phyloP scores from a whole-genome alignment of 2,329 filamentous ascomycete species.

The Trichoderma asperellum region DNA sequence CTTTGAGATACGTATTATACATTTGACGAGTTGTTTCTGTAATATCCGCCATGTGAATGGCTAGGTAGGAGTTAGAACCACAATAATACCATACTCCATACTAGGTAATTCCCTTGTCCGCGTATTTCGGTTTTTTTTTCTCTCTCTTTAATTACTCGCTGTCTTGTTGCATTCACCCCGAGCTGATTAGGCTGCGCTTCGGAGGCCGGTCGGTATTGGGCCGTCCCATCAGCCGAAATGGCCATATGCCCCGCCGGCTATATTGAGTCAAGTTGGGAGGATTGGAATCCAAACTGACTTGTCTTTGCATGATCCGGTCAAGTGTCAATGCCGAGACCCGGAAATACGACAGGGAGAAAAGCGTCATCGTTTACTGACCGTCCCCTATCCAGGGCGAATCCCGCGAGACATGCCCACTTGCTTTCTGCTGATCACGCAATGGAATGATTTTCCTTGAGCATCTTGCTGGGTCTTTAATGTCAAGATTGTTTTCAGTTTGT shows the following conservation, averaged over 20 bases:
- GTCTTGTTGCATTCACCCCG: background rate
- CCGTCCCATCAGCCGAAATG: conserved; percentile 15
- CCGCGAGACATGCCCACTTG: background rate
- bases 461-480: background rate
- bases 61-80: background rate
- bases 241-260: conserved; percentile 12
- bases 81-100: background rate
- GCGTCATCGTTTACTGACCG: background rate
- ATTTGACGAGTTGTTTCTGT: background rate
- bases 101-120: background rate
- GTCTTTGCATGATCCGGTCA: background rate
- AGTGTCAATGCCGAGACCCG: conserved; percentile 2
- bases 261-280: background rate
- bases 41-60: background rate
- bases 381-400: background rate
- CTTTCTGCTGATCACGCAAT: background rate
- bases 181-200: conserved; percentile 3
- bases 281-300: background rate
- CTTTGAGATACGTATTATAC: background rate
- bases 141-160: background rate
- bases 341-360: background rate
- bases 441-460: background rate
- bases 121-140: background rate
- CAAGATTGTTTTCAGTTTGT: background rate
- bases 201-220: conserved; percentile 22